phyloP scores from a whole-genome alignment of 169 alveolate genomes.

The Plasmodium inui region DNA sequence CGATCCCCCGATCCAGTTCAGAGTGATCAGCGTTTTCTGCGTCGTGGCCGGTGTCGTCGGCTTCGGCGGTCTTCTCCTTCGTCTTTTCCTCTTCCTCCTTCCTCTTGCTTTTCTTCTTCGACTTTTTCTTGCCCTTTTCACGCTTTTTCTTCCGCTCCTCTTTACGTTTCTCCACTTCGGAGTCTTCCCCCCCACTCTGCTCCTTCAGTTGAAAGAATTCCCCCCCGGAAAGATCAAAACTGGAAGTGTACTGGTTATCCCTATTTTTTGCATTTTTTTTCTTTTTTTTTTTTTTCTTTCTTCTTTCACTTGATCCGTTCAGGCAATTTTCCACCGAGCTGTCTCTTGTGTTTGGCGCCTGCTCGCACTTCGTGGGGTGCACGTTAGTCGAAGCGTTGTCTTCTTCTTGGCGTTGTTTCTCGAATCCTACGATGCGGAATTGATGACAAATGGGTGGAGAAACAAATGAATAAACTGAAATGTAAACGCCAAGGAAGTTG shows the following conservation, averaged over 20 bases:
- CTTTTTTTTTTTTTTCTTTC: not conserved
- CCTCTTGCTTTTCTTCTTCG: not conserved
- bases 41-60: too few species aligned
- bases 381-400: not conserved
- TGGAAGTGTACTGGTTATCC: not conserved
- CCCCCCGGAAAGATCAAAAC: not conserved
- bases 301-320: not conserved
- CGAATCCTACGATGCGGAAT: not conserved
- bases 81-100: not conserved
- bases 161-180: not conserved
- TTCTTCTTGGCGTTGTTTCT: not conserved
- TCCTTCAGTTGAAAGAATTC: constrained; percentile 15
- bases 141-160: not conserved
- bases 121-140: not conserved
- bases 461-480: not conserved
- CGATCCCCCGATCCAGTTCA: not conserved
- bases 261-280: not conserved
- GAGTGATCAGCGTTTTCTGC: not conserved
- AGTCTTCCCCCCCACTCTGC: not conserved
- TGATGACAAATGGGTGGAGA: not conserved
- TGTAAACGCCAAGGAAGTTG: not conserved
- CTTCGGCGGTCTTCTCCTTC: not conserved
- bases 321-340: not conserved
- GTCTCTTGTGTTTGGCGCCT: not conserved
- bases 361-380: not conserved